Evolutionary conservation across 306 rosid genomes (phyloP).

Genomic region (Biancaea sappan): DNA sequence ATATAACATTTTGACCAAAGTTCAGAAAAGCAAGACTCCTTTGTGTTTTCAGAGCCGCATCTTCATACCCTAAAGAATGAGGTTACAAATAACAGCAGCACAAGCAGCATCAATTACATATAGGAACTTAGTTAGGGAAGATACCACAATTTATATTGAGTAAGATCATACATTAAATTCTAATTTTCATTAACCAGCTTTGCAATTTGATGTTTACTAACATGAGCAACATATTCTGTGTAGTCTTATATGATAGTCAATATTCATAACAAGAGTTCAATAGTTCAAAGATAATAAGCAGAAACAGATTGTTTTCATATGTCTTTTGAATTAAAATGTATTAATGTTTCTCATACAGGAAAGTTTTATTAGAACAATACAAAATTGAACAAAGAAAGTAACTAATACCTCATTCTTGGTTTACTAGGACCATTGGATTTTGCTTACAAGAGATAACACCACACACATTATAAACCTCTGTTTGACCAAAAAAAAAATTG

Average conservation of each 20-base stretch:
- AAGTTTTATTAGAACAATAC: not conserved
- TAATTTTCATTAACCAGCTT: not conserved
- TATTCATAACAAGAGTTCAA: not conserved
- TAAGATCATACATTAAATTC: not conserved
- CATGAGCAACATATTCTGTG: not conserved
- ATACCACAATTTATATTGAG: not conserved
- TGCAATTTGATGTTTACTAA: not conserved
- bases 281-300: not conserved
- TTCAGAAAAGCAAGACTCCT: slow-evolving; percentile 87
- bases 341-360: not conserved
- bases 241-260: not conserved
- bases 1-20: slow-evolving; percentile 90
- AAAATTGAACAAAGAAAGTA: not conserved
- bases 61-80: slow-evolving; percentile 73
- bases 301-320: not conserved
- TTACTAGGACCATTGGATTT: not conserved
- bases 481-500: slow-evolving; percentile 27
- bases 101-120: slow-evolving; percentile 30
- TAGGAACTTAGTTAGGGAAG: slow-evolving; percentile 11
- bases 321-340: not conserved
- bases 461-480: too few relatives aligned
- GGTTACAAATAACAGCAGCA: slow-evolving; percentile 39
- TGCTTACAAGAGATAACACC: not conserved
- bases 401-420: not conserved
- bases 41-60: slow-evolving; percentile 94